These are phyloP conservation scores for Trichoderma atroviride DNA, from an alignment of 2,329 filamentous ascomycete species.

Conservation along the genomic window DNA sequence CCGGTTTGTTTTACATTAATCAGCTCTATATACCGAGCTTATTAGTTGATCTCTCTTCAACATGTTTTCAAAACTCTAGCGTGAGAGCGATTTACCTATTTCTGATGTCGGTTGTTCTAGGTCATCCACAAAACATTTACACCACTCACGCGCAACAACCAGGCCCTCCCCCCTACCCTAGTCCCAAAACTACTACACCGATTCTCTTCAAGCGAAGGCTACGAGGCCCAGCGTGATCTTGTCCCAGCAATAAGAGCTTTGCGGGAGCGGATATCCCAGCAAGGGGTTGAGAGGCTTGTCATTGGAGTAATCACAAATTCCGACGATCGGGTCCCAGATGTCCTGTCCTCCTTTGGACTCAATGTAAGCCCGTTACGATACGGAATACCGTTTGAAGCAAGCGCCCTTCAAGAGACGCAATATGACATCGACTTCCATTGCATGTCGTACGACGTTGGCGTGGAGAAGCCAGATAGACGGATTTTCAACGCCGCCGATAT, in stretches of 20 bases:
- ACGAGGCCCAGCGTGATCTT: conserved; percentile 52
- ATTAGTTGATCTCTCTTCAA: background rate
- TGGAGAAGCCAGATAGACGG: conserved; percentile 57
- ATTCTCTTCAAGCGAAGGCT: conserved; percentile 58
- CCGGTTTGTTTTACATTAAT: background rate
- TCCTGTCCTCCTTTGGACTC: conserved; percentile 58
- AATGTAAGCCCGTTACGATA: conserved; percentile 45
- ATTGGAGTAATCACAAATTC: conserved; percentile 66
- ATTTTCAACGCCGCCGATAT: conserved; percentile 60
- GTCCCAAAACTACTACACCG: conserved; percentile 52
- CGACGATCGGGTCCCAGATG: conserved; percentile 58
- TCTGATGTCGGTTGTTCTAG: conserved; percentile 37
- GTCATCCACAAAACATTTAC: conserved; percentile 58
- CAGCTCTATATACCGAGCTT: background rate
- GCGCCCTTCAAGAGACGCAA: background rate
- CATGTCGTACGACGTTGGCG: conserved; percentile 65
- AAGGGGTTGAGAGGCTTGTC: conserved; percentile 44
- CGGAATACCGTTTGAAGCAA: conserved; percentile 8
- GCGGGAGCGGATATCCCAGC: conserved; percentile 30
- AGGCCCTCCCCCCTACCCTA: conserved; percentile 49
- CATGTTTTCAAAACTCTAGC: background rate
- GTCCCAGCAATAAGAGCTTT: conserved; percentile 49
- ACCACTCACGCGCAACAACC: conserved; percentile 39
- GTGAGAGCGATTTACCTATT: background rate
- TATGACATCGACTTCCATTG: conserved; percentile 57